Evolutionary conservation across 2,329 filamentous ascomycete genomes (phyloP).

Genomic region (Penicillium sp.): DNA sequence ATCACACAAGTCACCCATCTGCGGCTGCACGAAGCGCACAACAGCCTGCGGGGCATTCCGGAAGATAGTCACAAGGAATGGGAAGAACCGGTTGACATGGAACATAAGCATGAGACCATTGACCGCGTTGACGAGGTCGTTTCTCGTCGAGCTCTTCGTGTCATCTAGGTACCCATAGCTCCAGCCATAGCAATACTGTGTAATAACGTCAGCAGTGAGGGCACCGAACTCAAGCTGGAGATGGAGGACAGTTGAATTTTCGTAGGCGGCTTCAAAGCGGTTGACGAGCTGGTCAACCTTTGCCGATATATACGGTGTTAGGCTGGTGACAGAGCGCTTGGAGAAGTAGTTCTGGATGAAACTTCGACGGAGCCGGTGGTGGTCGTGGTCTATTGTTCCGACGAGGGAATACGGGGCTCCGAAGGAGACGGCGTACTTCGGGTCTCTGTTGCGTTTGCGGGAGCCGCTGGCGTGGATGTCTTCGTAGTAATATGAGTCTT

Average conservation of each 20-base stretch:
- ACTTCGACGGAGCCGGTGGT: slow-evolving; percentile 44
- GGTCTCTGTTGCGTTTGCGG: slow-evolving; percentile 22
- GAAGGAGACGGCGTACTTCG: slow-evolving; percentile 16
- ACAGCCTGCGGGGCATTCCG: slow-evolving; percentile 22
- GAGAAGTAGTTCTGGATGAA: slow-evolving; percentile 49
- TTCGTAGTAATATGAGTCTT: slow-evolving; percentile 37
- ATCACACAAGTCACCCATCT: slow-evolving; percentile 22
- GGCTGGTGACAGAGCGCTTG: slow-evolving; percentile 35
- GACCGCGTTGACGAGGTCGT: slow-evolving; percentile 25
- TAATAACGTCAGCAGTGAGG: slow-evolving; percentile 39
- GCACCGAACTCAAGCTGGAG: slow-evolving; percentile 29
- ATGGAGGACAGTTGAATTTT: slow-evolving; percentile 15
- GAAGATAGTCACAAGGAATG: slow-evolving; percentile 28
- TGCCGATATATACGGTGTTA: slow-evolving; percentile 41
- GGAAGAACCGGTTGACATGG: slow-evolving; percentile 30
- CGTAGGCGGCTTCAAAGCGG: slow-evolving; percentile 23
- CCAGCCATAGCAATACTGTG: slow-evolving; percentile 40
- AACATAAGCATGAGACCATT: slow-evolving; percentile 26
- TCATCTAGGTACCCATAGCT: slow-evolving; percentile 32
- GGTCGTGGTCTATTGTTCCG: slow-evolving; percentile 40
- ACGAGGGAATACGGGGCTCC: slow-evolving; percentile 22
- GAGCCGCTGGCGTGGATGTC: slow-evolving; percentile 29
- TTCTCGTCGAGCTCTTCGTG: slow-evolving; percentile 23
- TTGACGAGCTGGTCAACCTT: slow-evolving; percentile 33
- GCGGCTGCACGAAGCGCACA: slow-evolving; percentile 20